phyloP scores from a whole-genome alignment of 768 basidiomycete genomes.

The Amylocystis lapponica region DNA sequence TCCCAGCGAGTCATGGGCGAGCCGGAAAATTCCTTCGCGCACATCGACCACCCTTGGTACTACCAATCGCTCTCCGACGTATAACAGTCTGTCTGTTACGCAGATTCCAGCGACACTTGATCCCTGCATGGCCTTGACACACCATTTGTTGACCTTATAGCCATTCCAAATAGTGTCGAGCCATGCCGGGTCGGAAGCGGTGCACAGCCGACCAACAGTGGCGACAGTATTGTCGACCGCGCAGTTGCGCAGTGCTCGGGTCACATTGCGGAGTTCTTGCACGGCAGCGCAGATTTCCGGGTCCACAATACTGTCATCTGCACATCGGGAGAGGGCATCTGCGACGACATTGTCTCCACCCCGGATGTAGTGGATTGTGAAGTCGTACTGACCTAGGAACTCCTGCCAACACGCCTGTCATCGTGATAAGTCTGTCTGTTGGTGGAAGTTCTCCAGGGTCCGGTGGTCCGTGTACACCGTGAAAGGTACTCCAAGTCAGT shows the following conservation, averaged over 20 bases:
- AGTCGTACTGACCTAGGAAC: constrained; percentile 31
- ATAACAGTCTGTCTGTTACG: constrained; percentile 14
- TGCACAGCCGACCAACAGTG: neutral
- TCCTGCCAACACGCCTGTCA: constrained; percentile 34
- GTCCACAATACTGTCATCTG: neutral
- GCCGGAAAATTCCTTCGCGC: constrained; percentile 8
- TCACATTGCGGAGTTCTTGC: neutral
- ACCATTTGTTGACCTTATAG: constrained; percentile 6
- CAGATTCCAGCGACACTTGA: neutral
- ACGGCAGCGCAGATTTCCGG: neutral
- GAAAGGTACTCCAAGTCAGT: constrained; percentile 20
- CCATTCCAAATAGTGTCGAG: constrained; percentile 2
- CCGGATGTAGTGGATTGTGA: constrained; percentile 28
- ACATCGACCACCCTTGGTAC: constrained; percentile 12
- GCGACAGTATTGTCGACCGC: neutral
- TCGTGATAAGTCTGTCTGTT: constrained; percentile 27
- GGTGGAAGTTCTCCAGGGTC: constrained; percentile 28
- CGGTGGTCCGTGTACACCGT: constrained; percentile 32
- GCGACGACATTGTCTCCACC: constrained; percentile 34
- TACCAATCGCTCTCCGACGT: constrained; percentile 14
- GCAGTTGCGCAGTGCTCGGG: too few species aligned
- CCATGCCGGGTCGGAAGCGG: constrained; percentile 3
- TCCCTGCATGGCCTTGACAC: neutral
- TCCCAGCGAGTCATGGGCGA: constrained; percentile 14
- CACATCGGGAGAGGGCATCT: constrained; percentile 35